phyloP scores from a whole-genome alignment of 2,329 filamentous ascomycete species.

The Bipolaris victoriae region DNA sequence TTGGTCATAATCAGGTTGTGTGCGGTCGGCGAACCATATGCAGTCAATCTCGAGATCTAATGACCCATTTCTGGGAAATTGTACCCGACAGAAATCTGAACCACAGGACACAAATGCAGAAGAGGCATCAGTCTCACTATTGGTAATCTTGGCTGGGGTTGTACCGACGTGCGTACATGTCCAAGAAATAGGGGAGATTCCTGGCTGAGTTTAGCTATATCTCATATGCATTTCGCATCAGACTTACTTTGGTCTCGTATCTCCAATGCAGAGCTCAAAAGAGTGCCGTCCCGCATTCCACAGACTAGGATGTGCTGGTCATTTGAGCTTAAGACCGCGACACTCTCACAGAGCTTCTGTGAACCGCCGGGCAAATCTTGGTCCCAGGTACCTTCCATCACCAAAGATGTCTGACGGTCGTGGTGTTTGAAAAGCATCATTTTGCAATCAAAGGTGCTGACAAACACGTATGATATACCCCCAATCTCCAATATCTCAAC shows the following conservation, averaged over 20 bases:
- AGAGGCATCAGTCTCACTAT: slow-evolving; percentile 31
- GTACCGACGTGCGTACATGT: slow-evolving; percentile 30
- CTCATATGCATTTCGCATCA: neutral
- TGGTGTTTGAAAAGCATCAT: slow-evolving; percentile 30
- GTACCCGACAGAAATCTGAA: slow-evolving; percentile 45
- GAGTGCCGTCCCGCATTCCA: slow-evolving; percentile 45
- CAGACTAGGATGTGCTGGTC: slow-evolving; percentile 36
- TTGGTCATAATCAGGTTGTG: slow-evolving; percentile 39
- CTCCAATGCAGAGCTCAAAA: slow-evolving; percentile 27
- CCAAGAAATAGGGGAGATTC: slow-evolving; percentile 13
- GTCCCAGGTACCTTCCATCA: slow-evolving; percentile 21
- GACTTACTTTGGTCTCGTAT: slow-evolving; percentile 14
- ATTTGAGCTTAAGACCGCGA: slow-evolving; percentile 26
- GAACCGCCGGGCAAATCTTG: slow-evolving; percentile 2
- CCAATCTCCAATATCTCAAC: slow-evolving; percentile 37
- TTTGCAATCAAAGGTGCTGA: slow-evolving; percentile 37
- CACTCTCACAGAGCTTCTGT: slow-evolving; percentile 40
- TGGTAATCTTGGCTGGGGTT: slow-evolving; percentile 35
- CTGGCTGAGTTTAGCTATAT: slow-evolving; percentile 9
- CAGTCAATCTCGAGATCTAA: slow-evolving; percentile 37
- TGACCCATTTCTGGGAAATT: slow-evolving; percentile 16
- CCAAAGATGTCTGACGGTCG: slow-evolving; percentile 5
- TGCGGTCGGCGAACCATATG: slow-evolving; percentile 47
- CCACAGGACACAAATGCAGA: slow-evolving; percentile 49
- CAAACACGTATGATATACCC: slow-evolving; percentile 30